Evolutionary conservation across 768 basidiomycete species (phyloP), one percentile per base, ranked within the genome.

Genomic region (Rhizopogon vinicolor): DNA sequence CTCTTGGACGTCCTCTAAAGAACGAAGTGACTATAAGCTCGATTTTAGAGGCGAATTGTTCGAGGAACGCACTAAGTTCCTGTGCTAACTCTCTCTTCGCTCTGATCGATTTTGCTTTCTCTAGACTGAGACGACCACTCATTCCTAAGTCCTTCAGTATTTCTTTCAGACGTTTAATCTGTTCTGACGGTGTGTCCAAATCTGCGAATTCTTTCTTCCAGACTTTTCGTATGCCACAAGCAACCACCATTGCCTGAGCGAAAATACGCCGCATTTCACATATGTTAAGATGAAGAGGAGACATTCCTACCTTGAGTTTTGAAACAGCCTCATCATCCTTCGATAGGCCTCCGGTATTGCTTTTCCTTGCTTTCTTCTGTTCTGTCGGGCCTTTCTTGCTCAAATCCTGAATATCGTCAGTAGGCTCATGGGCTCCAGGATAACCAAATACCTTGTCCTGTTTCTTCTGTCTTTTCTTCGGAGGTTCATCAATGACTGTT

Each of bases 281-380:
- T 31, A 31, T 10, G 28, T 37, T 16, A 40, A 25, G n/a, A 3
- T 22, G 28, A 48, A 14, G 31, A 39, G 3, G n/a, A 25, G n/a
- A 48, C 41, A 3, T 37, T 51, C 62, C 22, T 62, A 84, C 90
- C 78, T 93, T 93, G 16, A 91, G 75, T 44, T 77, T 80, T 64
- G 87, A 89, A 58, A 92, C 82, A 1, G 77, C 83, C 64, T 85
- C 87, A 58, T 91, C 91, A 42, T 89, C 85, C 65, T 85, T 86
- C 3, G 73, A 73, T 44, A 72, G 55, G 3, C 60, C 51, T 19
- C 58, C 65, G 50, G 66, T 48, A 53, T 68, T 62, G 53, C 68
- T 55, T 13, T 52, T 68, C 70, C 62, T 65, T 64, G 60, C 68
- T 65, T 44, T 54, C 58, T 55, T 64, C 60, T 31, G 54, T 45